Evolutionary conservation across 2,329 filamentous ascomycete species (phyloP).

Genomic region (Graphium sp.): DNA sequence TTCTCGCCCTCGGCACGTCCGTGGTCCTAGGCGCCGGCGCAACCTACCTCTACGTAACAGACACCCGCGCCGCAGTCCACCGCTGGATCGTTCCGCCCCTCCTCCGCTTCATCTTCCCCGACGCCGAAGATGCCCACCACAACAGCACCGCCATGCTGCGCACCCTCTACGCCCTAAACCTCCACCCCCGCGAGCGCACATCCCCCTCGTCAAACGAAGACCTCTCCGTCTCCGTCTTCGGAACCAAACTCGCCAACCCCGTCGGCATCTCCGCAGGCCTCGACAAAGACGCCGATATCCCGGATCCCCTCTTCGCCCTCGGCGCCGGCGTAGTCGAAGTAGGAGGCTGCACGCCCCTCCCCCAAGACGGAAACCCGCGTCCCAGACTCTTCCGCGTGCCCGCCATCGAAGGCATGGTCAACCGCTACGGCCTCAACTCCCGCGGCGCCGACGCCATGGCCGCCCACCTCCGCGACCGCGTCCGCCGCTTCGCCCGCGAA

Average conservation of each 20-base stretch:
- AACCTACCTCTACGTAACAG: slow-evolving; percentile 53
- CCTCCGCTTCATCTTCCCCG: slow-evolving; percentile 48
- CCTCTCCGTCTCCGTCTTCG: slow-evolving; percentile 45
- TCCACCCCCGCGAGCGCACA: slow-evolving; percentile 67
- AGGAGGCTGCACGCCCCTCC: slow-evolving; percentile 73
- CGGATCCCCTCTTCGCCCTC: slow-evolving; percentile 67
- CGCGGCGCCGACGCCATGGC: slow-evolving; percentile 80
- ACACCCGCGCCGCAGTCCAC: slow-evolving; percentile 56
- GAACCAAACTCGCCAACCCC: slow-evolving; percentile 62
- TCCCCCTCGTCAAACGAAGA: slow-evolving; percentile 20
- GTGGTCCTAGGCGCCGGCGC: slow-evolving; percentile 23
- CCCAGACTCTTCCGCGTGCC: slow-evolving; percentile 80
- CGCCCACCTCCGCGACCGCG: slow-evolving; percentile 56
- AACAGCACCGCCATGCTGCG: slow-evolving; percentile 56
- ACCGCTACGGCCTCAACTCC: slow-evolving; percentile 91
- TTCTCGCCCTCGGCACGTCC: slow-evolving; percentile 20
- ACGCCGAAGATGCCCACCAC: slow-evolving; percentile 88
- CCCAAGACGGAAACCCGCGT: slow-evolving; percentile 74
- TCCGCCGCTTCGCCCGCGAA: slow-evolving; percentile 59
- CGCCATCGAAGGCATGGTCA: slow-evolving; percentile 74
- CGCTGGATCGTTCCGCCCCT: slow-evolving; percentile 49
- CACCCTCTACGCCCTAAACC: slow-evolving; percentile 51
- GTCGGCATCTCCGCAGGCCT: slow-evolving; percentile 91
- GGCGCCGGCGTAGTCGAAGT: slow-evolving; percentile 83
- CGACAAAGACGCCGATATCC: slow-evolving; percentile 85